Conservation (phyloP, 2,329 filamentous ascomycete species). For the Pseudonectria buxi region DNA sequence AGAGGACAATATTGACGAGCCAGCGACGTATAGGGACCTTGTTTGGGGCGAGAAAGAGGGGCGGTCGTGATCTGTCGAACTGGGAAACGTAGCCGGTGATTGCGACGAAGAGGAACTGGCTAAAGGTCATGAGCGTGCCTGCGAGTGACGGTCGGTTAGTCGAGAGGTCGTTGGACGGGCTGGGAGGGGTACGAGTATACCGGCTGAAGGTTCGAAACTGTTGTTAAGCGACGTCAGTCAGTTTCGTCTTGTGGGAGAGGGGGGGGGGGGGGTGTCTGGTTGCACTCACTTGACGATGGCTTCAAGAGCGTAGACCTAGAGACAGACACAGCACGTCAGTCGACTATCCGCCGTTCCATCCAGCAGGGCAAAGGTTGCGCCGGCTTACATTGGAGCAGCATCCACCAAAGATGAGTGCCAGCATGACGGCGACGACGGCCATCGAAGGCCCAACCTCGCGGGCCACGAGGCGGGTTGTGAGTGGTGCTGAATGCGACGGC, state of each 20-base stretch:
- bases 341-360: conserved; percentile 5
- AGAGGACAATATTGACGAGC: conserved; percentile 81
- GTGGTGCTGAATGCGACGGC: conserved; percentile 5
- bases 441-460: conserved; percentile 23
- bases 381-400: conserved; percentile 90
- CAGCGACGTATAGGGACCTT: conserved; percentile 79
- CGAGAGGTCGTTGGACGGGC: conserved; percentile 1
- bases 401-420: conserved; percentile 86
- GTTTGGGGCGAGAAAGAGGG: conserved; percentile 68
- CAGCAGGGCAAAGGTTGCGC: too few species aligned
- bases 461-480: conserved; percentile 11
- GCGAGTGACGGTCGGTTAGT: conserved; percentile 11
- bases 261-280: conserved; percentile 2
- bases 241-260: conserved; percentile 2
- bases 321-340: conserved; percentile 16
- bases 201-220: conserved; percentile 77
- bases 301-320: conserved; percentile 88
- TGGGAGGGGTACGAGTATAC: conserved; percentile 38
- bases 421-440: conserved; percentile 60
- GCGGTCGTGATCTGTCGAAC: conserved; percentile 58
- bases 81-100: conserved; percentile 70
- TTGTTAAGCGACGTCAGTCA: conserved; percentile 3
- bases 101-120: conserved; percentile 80
- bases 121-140: conserved; percentile 83
- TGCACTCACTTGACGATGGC: conserved; percentile 85